These are phyloP conservation scores for Rosa multiflora DNA, from an alignment of 306 rosid genomes.

Conservation along the genomic window DNA sequence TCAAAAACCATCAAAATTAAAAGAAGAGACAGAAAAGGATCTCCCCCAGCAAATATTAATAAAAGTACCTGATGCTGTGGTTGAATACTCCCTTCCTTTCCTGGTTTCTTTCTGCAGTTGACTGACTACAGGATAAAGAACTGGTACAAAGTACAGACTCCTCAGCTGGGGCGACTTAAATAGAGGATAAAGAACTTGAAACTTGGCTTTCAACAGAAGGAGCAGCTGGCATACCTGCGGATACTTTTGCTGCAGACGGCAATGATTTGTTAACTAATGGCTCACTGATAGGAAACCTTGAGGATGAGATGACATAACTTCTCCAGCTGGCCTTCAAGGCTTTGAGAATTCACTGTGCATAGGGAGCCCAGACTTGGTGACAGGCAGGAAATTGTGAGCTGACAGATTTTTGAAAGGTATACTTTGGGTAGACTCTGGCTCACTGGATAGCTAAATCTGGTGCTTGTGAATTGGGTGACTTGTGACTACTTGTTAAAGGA, in stretches of 20 bases:
- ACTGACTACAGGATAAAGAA: conserved; percentile 33
- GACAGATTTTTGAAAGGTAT: conserved; percentile 42
- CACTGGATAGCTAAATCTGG: conserved; percentile 56
- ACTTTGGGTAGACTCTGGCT: conserved; percentile 51
- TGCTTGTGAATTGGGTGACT: conserved; percentile 64
- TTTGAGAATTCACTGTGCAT: conserved; percentile 46
- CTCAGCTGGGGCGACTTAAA: conserved; percentile 30
- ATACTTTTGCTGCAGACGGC: conserved; percentile 27
- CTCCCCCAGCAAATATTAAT: not conserved
- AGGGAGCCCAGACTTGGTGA: conserved; percentile 33
- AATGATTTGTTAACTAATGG: conserved; percentile 25
- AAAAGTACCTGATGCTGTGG: no score
- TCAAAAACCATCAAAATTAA: conserved; percentile 3
- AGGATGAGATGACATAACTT: conserved; percentile 33
- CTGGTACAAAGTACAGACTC: conserved; percentile 31
- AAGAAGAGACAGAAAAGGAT: not conserved
- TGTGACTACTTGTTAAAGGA: conserved; percentile 53
- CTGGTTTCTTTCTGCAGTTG: conserved; percentile 22
- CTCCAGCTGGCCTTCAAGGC: conserved; percentile 37
- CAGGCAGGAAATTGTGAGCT: conserved; percentile 15
- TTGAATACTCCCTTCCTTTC: no score
- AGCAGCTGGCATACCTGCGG: conserved; percentile 29
- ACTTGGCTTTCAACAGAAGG: conserved; percentile 37
- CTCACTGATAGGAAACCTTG: conserved; percentile 41
- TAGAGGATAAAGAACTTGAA: conserved; percentile 22